phyloP scores from a whole-genome alignment of 1,139 yeast genomes.

The Candida sojae region DNA sequence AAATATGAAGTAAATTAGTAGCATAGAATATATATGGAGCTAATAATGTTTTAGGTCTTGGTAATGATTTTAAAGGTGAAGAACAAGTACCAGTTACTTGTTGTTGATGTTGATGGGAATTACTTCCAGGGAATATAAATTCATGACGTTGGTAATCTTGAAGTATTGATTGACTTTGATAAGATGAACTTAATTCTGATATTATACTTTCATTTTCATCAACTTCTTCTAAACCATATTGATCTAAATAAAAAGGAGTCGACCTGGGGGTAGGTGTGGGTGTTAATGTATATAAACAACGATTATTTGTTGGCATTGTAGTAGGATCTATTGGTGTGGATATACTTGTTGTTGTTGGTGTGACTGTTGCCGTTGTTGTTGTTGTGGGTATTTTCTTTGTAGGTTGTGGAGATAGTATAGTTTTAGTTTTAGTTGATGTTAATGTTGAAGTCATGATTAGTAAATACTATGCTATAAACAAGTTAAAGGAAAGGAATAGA shows the following conservation, averaged over 20 bases:
- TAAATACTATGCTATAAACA: too few relatives aligned
- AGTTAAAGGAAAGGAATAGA: too few relatives aligned
- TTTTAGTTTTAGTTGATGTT: background rate
- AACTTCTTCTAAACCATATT: constrained; percentile 8
- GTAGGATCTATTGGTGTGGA: background rate
- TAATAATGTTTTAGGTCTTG: constrained; percentile 11
- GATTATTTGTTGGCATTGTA: background rate
- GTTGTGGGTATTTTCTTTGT: constrained; percentile 5
- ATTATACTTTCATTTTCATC: constrained; percentile 13
- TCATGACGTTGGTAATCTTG: background rate
- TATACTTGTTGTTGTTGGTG: background rate
- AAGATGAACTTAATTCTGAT: constrained; percentile 10
- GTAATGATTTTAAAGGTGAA: background rate
- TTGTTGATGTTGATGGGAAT: background rate
- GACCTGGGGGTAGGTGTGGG: constrained; percentile 9
- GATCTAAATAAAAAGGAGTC: constrained; percentile 9
- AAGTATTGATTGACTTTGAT: constrained; percentile 1
- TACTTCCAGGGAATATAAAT: background rate
- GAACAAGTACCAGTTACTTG: background rate
- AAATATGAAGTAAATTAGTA: constrained; percentile 17
- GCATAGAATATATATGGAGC: constrained; percentile 22
- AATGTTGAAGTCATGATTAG: background rate
- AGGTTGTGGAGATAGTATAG: constrained; percentile 13
- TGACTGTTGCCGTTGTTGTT: background rate
- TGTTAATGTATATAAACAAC: background rate